A percentile compares a stretch with the other conserved stretches of the same genome.
Evolutionary conservation across 2,329 filamentous ascomycete genomes (phyloP).

Genomic region (Cryphonectria parasitica): DNA sequence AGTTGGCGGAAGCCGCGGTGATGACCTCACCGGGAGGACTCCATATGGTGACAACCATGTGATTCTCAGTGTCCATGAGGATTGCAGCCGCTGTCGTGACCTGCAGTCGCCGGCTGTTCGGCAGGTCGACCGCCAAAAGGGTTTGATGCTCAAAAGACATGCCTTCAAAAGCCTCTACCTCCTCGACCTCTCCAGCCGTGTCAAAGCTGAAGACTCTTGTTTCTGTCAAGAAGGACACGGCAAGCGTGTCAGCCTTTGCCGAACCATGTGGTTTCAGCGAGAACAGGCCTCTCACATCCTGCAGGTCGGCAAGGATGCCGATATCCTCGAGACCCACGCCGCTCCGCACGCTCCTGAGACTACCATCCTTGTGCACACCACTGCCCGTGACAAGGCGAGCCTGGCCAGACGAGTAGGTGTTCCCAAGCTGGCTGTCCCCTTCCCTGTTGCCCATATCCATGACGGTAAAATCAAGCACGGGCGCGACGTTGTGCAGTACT

Average conservation of each 20-base stretch:
- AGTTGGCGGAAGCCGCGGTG: constrained; percentile 77
- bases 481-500: constrained; percentile 81
- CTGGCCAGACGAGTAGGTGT: constrained; percentile 93
- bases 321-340: constrained; percentile 91
- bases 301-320: constrained; percentile 79
- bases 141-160: constrained; percentile 73
- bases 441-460: constrained; percentile 94
- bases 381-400: constrained; percentile 92
- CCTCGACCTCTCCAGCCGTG: constrained; percentile 77
- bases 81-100: constrained; percentile 69
- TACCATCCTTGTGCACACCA: constrained; percentile 87
- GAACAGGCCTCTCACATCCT: constrained; percentile 74
- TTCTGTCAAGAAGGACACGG: constrained; percentile 81
- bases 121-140: constrained; percentile 69
- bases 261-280: constrained; percentile 59
- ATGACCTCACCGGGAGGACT: constrained; percentile 60
- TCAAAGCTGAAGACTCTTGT: constrained; percentile 83
- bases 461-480: constrained; percentile 87
- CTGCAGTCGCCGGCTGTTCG: constrained; percentile 70
- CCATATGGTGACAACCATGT: constrained; percentile 64
- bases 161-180: constrained; percentile 76
- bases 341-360: constrained; percentile 85
- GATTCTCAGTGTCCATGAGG: constrained; percentile 64
- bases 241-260: constrained; percentile 67
- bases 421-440: constrained; percentile 72